Evolutionary conservation across 2,329 filamentous ascomycete genomes (phyloP), one percentile per base, ranked within the genome.

Genomic region (Alternaria panax): DNA sequence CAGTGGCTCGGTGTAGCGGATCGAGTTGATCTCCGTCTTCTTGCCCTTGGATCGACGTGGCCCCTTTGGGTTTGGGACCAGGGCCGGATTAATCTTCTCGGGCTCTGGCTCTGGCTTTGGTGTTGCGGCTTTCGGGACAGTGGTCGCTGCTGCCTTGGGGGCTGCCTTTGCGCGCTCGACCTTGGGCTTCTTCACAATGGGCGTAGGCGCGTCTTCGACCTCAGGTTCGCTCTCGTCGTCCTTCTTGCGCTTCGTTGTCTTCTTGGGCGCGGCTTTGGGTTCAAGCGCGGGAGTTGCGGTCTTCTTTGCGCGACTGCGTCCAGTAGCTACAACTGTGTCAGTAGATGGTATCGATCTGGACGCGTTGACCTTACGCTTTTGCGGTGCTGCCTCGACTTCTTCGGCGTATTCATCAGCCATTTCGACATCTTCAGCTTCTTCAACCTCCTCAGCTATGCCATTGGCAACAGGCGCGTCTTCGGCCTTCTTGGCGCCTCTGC

Each of bases 1-100:
- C 59, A 95, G 84, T 25, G 83, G 81, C 65, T 87, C 78, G 0
- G 83, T 86, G 63, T 75, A 77, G 5, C 90, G 90, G 16, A 85
- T 82, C 24, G 85, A 75, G 76, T 92, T 93, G 79, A 91, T 87
- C 60, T 84, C 74, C 5, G 60, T 75, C 69, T 77, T 78, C 62
- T 68, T 67, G 46, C 74, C 74, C 47, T 67, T 65, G 48, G 63
- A 54, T 16, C 75, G 75, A 12, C 71, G 66, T 12, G 75, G 72
- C 24, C 73, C 74, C 54, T 76, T 77, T 34, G 73, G 64, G 38
- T 69, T 69, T 18, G 64, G 68, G 53, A 63, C 4, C 58, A 58
- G 45, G 64, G 62, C n/a, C 55, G 61, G 22, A 51, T 52, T 41
- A 27, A 57, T 43, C 34, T 69, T 65, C n/a, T 58, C 51, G 11